Conservation (phyloP, 208 protist species). For the Angomonas deanei region DNA sequence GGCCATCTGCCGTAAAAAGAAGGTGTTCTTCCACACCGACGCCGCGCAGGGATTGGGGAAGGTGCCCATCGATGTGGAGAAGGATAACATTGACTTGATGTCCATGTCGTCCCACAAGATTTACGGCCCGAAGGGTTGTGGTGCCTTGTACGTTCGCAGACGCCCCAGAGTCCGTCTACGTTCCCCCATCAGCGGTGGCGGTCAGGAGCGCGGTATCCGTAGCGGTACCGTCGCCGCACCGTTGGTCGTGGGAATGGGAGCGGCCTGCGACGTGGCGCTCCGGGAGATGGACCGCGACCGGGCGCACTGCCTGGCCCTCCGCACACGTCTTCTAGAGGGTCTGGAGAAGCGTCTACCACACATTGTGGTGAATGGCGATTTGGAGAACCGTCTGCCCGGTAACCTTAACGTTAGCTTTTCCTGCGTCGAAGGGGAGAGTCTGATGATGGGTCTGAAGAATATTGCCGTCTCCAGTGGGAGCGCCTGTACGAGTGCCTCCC, state of each 20-base stretch:
- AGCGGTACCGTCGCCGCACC: conserved; percentile 93
- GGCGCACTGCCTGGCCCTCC: conserved; percentile 76
- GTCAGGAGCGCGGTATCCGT: conserved; percentile 97
- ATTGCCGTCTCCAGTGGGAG: conserved; percentile 95
- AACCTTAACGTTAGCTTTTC: conserved; percentile 99
- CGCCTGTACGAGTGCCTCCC: conserved; percentile 98
- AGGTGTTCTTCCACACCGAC: conserved; percentile 98
- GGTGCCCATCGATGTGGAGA: conserved; percentile 96
- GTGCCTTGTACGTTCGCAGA: conserved; percentile 84
- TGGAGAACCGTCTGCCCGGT: conserved; percentile 88
- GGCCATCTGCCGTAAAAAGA: conserved; percentile 90
- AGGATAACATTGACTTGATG: conserved; percentile 96
- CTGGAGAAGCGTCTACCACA: conserved; percentile 79
- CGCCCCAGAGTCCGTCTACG: conserved; percentile 96
- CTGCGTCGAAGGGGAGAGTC: conserved; percentile 98
- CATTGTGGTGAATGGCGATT: conserved; percentile 94
- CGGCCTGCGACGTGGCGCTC: conserved; percentile 84
- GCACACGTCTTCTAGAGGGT: conserved; percentile 78
- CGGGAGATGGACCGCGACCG: conserved; percentile 94
- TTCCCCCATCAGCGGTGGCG: conserved; percentile 97
- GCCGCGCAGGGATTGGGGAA: conserved; percentile 97
- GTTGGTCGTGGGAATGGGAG: conserved; percentile 93
- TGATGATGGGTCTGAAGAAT: conserved; percentile 98
- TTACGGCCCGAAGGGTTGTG: conserved; percentile 96
- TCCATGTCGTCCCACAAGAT: conserved; percentile 98